A percentile compares a stretch with the other conserved stretches of the same genome.
phyloP scores from a whole-genome alignment of 495 filamentous ascomycete genomes.

The Neurospora sp. region DNA sequence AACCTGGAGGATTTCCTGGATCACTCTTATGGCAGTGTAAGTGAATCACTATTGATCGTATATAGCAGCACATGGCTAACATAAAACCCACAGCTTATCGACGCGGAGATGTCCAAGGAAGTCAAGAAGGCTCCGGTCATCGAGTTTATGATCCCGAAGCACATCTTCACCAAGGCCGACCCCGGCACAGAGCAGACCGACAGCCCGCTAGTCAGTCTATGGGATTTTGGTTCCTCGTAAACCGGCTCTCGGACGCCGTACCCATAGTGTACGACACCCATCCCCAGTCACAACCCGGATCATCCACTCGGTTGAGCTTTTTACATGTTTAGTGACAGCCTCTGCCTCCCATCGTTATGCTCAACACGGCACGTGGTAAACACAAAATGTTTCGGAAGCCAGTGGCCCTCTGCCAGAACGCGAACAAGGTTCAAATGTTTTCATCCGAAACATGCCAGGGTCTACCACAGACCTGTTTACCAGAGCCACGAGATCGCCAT shows the following conservation, averaged over 20 bases:
- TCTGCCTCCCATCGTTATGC: not conserved
- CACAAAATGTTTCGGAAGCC: constrained; percentile 5
- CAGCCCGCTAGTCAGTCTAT: constrained; percentile 43
- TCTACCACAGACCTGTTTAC: not conserved
- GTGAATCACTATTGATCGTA: constrained; percentile 19
- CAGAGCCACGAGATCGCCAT: not conserved
- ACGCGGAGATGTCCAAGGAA: constrained; percentile 69
- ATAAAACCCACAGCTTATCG: constrained; percentile 49
- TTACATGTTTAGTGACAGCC: not conserved
- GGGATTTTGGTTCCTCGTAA: constrained; percentile 37
- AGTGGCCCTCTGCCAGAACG: not conserved
- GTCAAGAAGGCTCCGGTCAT: constrained; percentile 79
- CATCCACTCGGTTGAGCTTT: not conserved
- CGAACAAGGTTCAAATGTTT: not conserved
- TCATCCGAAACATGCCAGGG: not conserved
- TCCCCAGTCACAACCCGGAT: constrained; percentile 7
- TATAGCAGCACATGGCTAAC: constrained; percentile 17
- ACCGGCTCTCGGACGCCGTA: not conserved
- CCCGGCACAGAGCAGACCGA: constrained; percentile 29
- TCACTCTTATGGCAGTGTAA: constrained; percentile 79
- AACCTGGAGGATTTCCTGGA: constrained; percentile 93
- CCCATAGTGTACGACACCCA: not conserved
- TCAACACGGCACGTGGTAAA: constrained; percentile 5
- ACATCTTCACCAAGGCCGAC: constrained; percentile 58
- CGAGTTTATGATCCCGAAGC: constrained; percentile 89